Evolutionary conservation across 768 basidiomycete genomes (phyloP).

Genomic region (Macrolepiota albuminosa): DNA sequence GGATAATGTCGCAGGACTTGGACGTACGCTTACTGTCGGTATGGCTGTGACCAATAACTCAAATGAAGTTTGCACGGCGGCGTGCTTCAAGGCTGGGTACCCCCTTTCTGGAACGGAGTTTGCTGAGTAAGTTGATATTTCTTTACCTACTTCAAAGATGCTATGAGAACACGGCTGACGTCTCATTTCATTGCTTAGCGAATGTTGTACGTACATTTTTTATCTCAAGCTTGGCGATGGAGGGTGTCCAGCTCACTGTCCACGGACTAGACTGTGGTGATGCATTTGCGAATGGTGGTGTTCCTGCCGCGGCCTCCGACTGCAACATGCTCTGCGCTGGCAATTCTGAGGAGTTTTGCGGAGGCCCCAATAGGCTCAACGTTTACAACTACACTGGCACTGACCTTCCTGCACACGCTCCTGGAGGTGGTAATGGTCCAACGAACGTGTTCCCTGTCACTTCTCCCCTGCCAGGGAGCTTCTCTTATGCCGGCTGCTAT

Average conservation of each 20-base stretch:
- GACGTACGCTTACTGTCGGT: slow-evolving; percentile 35
- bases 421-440: slow-evolving; percentile 27
- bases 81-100: slow-evolving; percentile 53
- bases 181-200: slow-evolving; percentile 32
- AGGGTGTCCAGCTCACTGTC: neutral
- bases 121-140: slow-evolving; percentile 28
- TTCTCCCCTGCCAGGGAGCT: slow-evolving; percentile 46
- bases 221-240: slow-evolving; percentile 5
- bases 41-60: slow-evolving; percentile 35
- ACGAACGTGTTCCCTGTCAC: slow-evolving; percentile 40
- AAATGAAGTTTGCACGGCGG: slow-evolving; percentile 52
- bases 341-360: slow-evolving; percentile 62
- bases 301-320: slow-evolving; percentile 39
- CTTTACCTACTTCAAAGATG: slow-evolving; percentile 14
- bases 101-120: slow-evolving; percentile 35
- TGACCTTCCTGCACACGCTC: slow-evolving; percentile 33
- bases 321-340: slow-evolving; percentile 69
- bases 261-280: slow-evolving; percentile 43
- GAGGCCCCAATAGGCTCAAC: slow-evolving; percentile 64
- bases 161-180: neutral
- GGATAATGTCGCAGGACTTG: slow-evolving; percentile 38
- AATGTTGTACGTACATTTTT: slow-evolving; percentile 47
- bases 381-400: slow-evolving; percentile 69
- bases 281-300: slow-evolving; percentile 41
- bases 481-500: slow-evolving; percentile 63